A percentile compares a stretch with the other conserved stretches of the same genome.
These are phyloP conservation scores for Penicillium expansum DNA, from an alignment of 2,329 filamentous ascomycete species.

Conservation along the genomic window DNA sequence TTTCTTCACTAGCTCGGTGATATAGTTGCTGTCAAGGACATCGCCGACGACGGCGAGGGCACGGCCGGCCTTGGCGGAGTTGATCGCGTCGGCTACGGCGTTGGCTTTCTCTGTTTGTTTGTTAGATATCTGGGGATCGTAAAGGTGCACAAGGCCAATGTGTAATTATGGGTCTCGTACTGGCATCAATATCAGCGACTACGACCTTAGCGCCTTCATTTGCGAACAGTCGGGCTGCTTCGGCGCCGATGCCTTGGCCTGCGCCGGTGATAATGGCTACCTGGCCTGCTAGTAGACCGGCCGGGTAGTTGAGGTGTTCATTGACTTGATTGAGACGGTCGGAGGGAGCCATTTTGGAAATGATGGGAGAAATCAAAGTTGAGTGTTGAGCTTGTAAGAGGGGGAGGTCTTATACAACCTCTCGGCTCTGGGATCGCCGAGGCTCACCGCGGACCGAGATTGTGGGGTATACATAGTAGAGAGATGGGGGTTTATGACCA, in stretches of 20 bases:
- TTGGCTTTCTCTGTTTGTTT: slow-evolving; percentile 62
- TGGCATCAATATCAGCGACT: slow-evolving; percentile 75
- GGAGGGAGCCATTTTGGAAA: slow-evolving; percentile 45
- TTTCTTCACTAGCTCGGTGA: slow-evolving; percentile 68
- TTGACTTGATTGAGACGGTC: slow-evolving; percentile 68
- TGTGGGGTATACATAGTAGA: slow-evolving; percentile 20
- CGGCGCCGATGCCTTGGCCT: slow-evolving; percentile 84
- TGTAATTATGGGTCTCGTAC: slow-evolving; percentile 42
- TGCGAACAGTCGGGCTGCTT: slow-evolving; percentile 76
- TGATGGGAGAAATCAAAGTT: background rate
- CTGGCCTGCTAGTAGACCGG: slow-evolving; percentile 74
- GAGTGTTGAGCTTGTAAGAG: background rate
- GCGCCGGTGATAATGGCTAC: slow-evolving; percentile 84
- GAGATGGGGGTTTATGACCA: background rate
- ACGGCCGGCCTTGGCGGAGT: slow-evolving; percentile 57
- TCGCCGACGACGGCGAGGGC: slow-evolving; percentile 76
- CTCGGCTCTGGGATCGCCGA: slow-evolving; percentile 20
- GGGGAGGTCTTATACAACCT: slow-evolving; percentile 1
- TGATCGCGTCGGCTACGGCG: slow-evolving; percentile 68
- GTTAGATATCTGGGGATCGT: background rate
- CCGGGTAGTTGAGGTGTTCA: slow-evolving; percentile 76
- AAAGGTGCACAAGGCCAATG: too few relatives aligned
- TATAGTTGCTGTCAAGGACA: slow-evolving; percentile 68
- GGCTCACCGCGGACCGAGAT: slow-evolving; percentile 21
- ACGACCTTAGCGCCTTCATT: slow-evolving; percentile 85